phyloP scores from a whole-genome alignment of 176 grass and related monocot genomes.

The Chloris gayana region DNA sequence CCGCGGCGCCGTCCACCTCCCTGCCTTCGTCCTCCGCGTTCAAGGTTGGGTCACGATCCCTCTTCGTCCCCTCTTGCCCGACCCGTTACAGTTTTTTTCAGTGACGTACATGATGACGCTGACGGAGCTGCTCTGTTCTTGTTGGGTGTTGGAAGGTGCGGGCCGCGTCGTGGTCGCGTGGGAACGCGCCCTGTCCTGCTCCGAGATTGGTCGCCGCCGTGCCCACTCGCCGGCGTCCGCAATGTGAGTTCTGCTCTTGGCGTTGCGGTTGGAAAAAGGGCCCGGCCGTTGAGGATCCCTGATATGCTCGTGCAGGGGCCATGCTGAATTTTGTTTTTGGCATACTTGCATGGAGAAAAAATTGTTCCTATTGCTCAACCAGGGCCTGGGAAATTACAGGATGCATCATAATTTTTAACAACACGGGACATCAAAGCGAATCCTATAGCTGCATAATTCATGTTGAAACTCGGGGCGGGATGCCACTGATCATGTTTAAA shows the following conservation, averaged over 20 bases:
- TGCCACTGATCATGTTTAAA: not conserved
- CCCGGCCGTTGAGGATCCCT: not conserved
- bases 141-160: not conserved
- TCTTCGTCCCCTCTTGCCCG: no score
- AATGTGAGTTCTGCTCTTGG: constrained; percentile 14
- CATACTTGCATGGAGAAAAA: not conserved
- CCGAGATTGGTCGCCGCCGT: constrained; percentile 19
- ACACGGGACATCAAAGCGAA: no score
- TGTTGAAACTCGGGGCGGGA: no score
- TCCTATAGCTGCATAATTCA: no score
- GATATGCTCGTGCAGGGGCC: not conserved
- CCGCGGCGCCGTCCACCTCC: no score
- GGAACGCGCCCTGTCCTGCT: constrained; percentile 14
- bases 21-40: constrained; percentile 3
- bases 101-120: no score
- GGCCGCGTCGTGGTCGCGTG: constrained; percentile 9
- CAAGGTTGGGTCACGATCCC: constrained; percentile 3
- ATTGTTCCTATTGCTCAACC: not conserved
- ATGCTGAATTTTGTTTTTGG: not conserved
- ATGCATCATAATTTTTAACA: not conserved
- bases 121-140: not conserved
- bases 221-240: not conserved
- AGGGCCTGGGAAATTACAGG: not conserved
- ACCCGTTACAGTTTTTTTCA: not conserved
- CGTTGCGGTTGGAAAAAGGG: not conserved